Evolutionary conservation across 768 basidiomycete genomes (phyloP).

Genomic region (Kwoniella sp.): DNA sequence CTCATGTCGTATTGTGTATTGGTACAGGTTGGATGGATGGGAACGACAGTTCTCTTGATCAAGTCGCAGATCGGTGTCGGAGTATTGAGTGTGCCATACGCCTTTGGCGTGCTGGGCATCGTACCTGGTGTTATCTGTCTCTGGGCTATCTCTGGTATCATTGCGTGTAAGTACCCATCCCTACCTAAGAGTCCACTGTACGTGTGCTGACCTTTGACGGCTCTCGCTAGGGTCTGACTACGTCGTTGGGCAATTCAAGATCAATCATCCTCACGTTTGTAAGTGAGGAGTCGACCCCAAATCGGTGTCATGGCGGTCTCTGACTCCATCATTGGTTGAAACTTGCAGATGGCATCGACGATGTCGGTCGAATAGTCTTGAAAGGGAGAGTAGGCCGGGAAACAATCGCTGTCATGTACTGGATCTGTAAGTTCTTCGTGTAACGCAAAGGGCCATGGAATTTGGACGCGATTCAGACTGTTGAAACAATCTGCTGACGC

Average conservation of each 20-base stretch:
- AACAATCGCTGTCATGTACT: slow-evolving; percentile 34
- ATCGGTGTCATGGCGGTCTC: too few relatives aligned
- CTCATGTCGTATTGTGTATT: too few relatives aligned
- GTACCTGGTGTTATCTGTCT: slow-evolving; percentile 25
- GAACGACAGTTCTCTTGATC: slow-evolving; percentile 35
- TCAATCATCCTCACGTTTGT: slow-evolving; percentile 44
- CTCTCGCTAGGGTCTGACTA: slow-evolving; percentile 29
- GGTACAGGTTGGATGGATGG: slow-evolving; percentile 24
- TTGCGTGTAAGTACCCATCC: not conserved
- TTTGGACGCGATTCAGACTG: too few relatives aligned
- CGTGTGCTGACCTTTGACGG: not conserved
- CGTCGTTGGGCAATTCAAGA: slow-evolving; percentile 46
- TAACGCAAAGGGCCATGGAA: too few relatives aligned
- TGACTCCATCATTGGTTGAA: too few relatives aligned
- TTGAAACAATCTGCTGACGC: too few relatives aligned
- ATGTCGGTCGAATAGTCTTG: slow-evolving; percentile 12
- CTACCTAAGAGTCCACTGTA: not conserved
- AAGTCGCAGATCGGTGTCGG: slow-evolving; percentile 43
- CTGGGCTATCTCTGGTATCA: slow-evolving; percentile 34
- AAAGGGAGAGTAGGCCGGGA: slow-evolving; percentile 12
- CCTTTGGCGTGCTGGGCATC: slow-evolving; percentile 17
- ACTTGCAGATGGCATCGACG: slow-evolving; percentile 24
- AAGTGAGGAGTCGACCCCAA: not conserved
- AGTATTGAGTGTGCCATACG: slow-evolving; percentile 30
- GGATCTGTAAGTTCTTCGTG: slow-evolving; percentile 21